Evolutionary conservation across 1,139 yeast species (phyloP).

Genomic region (Magnusiomyces paraingens): DNA sequence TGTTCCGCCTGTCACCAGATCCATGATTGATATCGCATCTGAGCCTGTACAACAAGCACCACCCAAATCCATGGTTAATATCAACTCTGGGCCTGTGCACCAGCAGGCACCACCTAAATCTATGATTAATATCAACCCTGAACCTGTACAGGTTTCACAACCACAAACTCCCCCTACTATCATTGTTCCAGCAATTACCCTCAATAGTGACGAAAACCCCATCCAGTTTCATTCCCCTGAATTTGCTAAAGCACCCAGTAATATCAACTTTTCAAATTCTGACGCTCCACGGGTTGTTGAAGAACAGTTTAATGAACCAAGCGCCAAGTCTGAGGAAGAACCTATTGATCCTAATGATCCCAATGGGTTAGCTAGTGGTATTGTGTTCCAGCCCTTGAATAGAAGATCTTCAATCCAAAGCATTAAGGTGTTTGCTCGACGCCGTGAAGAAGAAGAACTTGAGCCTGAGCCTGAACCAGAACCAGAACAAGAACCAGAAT

Average conservation of each 20-base stretch:
- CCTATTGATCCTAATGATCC: background rate
- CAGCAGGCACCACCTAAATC: background rate
- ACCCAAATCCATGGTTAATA: background rate
- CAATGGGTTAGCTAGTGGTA: constrained; percentile 6
- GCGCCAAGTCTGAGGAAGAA: background rate
- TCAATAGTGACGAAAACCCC: constrained; percentile 6
- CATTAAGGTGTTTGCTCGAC: constrained; percentile 13
- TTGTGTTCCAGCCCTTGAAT: constrained; percentile 1
- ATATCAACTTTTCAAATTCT: too few relatives aligned
- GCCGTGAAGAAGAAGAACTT: constrained; percentile 1
- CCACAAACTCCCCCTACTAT: constrained; percentile 1
- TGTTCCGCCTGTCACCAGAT: background rate
- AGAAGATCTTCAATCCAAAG: constrained; percentile 14
- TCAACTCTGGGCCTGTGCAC: background rate
- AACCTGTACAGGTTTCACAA: background rate
- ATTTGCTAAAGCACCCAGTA: too few relatives aligned
- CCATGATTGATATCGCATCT: background rate
- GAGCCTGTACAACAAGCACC: background rate
- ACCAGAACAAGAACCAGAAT: background rate
- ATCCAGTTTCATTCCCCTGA: background rate
- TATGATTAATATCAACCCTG: background rate
- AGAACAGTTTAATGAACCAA: background rate
- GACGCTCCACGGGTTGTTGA: too few relatives aligned
- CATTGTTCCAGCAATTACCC: constrained; percentile 7
- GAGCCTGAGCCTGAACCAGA: constrained; percentile 2